phyloP scores from a whole-genome alignment of 2,329 filamentous ascomycete genomes.

The Colletotrichum tropicale region DNA sequence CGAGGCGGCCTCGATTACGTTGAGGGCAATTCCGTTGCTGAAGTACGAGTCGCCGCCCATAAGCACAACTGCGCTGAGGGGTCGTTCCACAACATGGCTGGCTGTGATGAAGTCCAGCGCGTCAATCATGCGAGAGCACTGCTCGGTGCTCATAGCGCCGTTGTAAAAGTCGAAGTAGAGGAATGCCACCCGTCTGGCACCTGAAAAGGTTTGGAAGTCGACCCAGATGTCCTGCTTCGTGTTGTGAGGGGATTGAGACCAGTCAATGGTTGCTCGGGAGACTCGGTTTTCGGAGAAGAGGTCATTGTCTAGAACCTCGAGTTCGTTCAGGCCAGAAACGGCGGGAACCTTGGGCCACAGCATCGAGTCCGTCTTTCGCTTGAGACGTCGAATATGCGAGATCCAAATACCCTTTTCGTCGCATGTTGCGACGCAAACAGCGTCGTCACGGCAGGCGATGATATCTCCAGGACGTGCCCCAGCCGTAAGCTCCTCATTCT shows the following conservation, averaged over 20 bases:
- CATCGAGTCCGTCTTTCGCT: slow-evolving; percentile 37
- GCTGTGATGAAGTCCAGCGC: slow-evolving; percentile 38
- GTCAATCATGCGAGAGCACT: slow-evolving; percentile 39
- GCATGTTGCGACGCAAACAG: slow-evolving; percentile 39
- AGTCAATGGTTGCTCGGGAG: slow-evolving; percentile 25
- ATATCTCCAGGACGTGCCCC: slow-evolving; percentile 28
- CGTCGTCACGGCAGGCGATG: slow-evolving; percentile 38
- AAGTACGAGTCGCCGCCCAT: slow-evolving; percentile 45
- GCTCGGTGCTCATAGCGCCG: slow-evolving; percentile 44
- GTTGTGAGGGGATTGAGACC: slow-evolving; percentile 27
- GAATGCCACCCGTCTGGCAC: slow-evolving; percentile 34
- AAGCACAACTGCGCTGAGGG: slow-evolving; percentile 40
- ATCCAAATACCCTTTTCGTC: slow-evolving; percentile 46
- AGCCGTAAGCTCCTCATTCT: slow-evolving; percentile 22
- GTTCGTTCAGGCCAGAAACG: slow-evolving; percentile 33
- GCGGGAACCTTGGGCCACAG: slow-evolving; percentile 47
- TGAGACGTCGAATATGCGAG: slow-evolving; percentile 41
- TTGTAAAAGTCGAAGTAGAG: slow-evolving; percentile 49
- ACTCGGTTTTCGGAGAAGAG: slow-evolving; percentile 11
- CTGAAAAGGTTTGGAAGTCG: slow-evolving; percentile 33
- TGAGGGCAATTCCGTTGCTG: slow-evolving; percentile 47
- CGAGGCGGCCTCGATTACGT: slow-evolving; percentile 43
- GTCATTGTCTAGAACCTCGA: slow-evolving; percentile 32
- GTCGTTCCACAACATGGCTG: slow-evolving; percentile 28
- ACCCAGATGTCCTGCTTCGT: slow-evolving; percentile 45